Conservation (phyloP, 257 asterid species). For the Rhazya stricta region DNA sequence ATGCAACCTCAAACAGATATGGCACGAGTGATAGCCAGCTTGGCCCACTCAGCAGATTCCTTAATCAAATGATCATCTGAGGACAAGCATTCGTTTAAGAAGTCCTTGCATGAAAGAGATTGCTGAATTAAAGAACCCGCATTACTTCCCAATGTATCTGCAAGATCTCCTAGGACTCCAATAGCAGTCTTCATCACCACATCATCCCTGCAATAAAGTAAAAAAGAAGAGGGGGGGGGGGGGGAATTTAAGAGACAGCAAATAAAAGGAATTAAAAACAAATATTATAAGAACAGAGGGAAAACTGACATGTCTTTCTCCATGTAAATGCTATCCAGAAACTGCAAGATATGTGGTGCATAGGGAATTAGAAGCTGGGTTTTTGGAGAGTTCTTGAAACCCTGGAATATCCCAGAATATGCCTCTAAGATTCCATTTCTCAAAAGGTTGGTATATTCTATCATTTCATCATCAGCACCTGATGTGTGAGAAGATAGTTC, state of each 20-base stretch:
- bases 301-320: slow-evolving; percentile 30
- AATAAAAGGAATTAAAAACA: not conserved
- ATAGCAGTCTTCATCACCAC: slow-evolving; percentile 90
- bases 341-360: slow-evolving; percentile 30
- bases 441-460: slow-evolving; percentile 25
- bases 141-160: slow-evolving; percentile 86
- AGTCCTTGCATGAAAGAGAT: slow-evolving; percentile 75
- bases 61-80: slow-evolving; percentile 85
- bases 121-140: slow-evolving; percentile 80
- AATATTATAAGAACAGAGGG: not conserved
- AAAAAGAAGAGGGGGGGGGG: slow-evolving; percentile 13
- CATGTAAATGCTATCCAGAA: slow-evolving; percentile 28
- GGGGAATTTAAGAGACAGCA: not conserved
- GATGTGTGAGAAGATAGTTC: slow-evolving; percentile 24
- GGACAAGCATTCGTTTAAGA: slow-evolving; percentile 75
- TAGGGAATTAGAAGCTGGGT: slow-evolving; percentile 27
- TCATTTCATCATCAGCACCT: slow-evolving; percentile 28
- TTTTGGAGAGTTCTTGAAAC: slow-evolving; percentile 27
- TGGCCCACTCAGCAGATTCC: slow-evolving; percentile 98
- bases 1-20: slow-evolving; percentile 61
- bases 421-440: slow-evolving; percentile 30
- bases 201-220: slow-evolving; percentile 66
- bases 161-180: slow-evolving; percentile 88
- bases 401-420: slow-evolving; percentile 29
- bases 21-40: slow-evolving; percentile 84